phyloP scores from a whole-genome alignment of 2,329 filamentous ascomycete genomes.

The Bipolaris sorokiniana region DNA sequence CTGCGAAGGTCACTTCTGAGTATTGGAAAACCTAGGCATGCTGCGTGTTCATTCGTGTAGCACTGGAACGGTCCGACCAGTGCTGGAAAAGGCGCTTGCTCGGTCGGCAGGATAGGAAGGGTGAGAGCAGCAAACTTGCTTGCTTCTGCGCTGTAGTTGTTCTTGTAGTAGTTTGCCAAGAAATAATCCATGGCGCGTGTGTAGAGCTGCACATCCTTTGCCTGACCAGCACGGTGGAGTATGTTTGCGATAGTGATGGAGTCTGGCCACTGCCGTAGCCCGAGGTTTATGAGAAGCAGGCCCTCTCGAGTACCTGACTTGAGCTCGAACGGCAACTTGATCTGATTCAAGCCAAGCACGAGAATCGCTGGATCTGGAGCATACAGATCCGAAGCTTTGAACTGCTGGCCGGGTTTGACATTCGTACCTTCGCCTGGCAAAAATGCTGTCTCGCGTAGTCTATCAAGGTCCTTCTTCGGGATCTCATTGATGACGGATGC shows the following conservation, averaged over 20 bases:
- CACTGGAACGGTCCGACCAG: slow-evolving; percentile 77
- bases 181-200: slow-evolving; percentile 80
- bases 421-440: slow-evolving; percentile 68
- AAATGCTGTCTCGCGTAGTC: slow-evolving; percentile 77
- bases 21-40: slow-evolving; percentile 80
- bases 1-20: slow-evolving; percentile 75
- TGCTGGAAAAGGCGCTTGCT: slow-evolving; percentile 65
- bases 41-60: slow-evolving; percentile 79
- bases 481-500: slow-evolving; percentile 90
- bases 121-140: slow-evolving; percentile 58
- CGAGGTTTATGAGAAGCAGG: slow-evolving; percentile 73
- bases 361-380: slow-evolving; percentile 44
- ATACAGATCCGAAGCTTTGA: slow-evolving; percentile 46
- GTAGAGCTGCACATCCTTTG: slow-evolving; percentile 61
- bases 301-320: slow-evolving; percentile 62
- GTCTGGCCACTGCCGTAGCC: slow-evolving; percentile 73
- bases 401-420: slow-evolving; percentile 40
- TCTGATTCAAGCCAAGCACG: slow-evolving; percentile 49
- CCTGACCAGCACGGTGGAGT: slow-evolving; percentile 69
- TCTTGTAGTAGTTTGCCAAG: slow-evolving; percentile 76
- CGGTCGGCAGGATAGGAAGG: slow-evolving; percentile 68
- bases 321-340: slow-evolving; percentile 81
- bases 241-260: slow-evolving; percentile 77
- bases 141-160: slow-evolving; percentile 71
- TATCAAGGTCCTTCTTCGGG: slow-evolving; percentile 78